Evolutionary conservation across 73 alveolate species (phyloP), one percentile per base, ranked within the genome.

Genomic region (Paramecium tetraurelia): DNA sequence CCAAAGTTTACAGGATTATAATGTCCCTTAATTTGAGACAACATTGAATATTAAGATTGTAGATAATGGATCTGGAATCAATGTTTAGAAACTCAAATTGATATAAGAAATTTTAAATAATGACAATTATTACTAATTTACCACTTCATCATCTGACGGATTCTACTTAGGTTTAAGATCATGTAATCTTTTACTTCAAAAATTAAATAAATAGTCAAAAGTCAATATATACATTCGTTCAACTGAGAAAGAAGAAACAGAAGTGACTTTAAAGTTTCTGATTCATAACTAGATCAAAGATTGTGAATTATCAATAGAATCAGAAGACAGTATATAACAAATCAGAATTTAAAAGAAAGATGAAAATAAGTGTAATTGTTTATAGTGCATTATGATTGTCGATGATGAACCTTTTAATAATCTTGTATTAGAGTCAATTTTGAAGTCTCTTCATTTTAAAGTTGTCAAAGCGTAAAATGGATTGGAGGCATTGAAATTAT

Each of bases 361-460:
- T 4, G 4, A 72, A n/a, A 72, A 20, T 16, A 72, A 43, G 5
- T 80, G 90, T 80, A 14, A 80, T 8, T 80, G 90, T 43, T 21
- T 31, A 22, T 46, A 10, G 10, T 3, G 4, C 2, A 48, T 80
- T 18, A 40, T 80, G 72, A 80, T 80, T 80, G 90, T 80, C 43
- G 90, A 80, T 44, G 90, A 80, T 46, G 90, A 80, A 24, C 90
- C 90, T 44, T 80, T 44, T 80, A 80, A 80, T 18, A 40, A 41
- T 21, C 33, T 80, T 24, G 46, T 80, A 22, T 80, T 80, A 11
- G 43, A 41, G 24, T 33, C 48, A 20, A 31, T 80, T 8, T 27
- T 80, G 16, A 40, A 18, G 18, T 80, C 48, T n/a, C 44, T 80
- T 11, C 75, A 63, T 20, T 80, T 24, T 27, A 44, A 41, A 16